These are phyloP conservation scores for Strobilomyces dryophilus DNA, from an alignment of 768 basidiomycete species.

Conservation along the genomic window DNA sequence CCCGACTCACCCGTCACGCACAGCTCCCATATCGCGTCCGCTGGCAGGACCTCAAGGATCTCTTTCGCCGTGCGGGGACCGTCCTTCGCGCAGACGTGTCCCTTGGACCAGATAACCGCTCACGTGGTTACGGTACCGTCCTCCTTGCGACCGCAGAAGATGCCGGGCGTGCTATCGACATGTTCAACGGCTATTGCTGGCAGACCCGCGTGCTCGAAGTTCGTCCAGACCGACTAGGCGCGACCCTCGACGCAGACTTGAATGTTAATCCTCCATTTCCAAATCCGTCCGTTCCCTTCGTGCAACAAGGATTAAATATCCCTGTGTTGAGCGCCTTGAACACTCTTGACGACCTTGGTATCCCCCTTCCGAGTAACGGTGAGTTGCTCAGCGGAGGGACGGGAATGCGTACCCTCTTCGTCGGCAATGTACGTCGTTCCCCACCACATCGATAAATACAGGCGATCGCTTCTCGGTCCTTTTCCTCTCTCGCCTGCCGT, in stretches of 20 bases:
- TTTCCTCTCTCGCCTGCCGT: conserved; percentile 1
- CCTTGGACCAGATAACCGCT: conserved; percentile 84
- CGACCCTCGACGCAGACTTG: conserved; percentile 23
- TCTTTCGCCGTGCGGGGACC: conserved; percentile 93
- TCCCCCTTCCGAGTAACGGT: conserved; percentile 10
- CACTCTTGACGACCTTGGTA: conserved; percentile 17
- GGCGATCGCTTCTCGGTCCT: background rate
- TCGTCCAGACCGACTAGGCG: conserved; percentile 71
- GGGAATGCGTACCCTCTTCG: conserved; percentile 63
- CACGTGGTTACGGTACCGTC: conserved; percentile 92
- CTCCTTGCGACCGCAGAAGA: conserved; percentile 93
- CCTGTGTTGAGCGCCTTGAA: conserved; percentile 11
- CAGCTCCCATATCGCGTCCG: conserved; percentile 95
- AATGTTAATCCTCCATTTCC: conserved; percentile 11
- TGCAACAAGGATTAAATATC: conserved; percentile 17
- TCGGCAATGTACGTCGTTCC: conserved; percentile 72
- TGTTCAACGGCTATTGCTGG: conserved; percentile 98
- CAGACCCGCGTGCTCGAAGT: conserved; percentile 92
- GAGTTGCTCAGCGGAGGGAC: conserved; percentile 28
- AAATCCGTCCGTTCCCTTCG: conserved; percentile 15
- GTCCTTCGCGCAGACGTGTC: conserved; percentile 77
- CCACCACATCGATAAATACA: conserved; percentile 2
- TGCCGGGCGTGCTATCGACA: conserved; percentile 89
- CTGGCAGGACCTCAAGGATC: conserved; percentile 99
- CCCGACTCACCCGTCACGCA: background rate